A percentile compares a stretch with the other conserved stretches of the same genome.
Conservation (phyloP, 2,329 filamentous ascomycete species). For the Colletotrichum tofieldiae region DNA sequence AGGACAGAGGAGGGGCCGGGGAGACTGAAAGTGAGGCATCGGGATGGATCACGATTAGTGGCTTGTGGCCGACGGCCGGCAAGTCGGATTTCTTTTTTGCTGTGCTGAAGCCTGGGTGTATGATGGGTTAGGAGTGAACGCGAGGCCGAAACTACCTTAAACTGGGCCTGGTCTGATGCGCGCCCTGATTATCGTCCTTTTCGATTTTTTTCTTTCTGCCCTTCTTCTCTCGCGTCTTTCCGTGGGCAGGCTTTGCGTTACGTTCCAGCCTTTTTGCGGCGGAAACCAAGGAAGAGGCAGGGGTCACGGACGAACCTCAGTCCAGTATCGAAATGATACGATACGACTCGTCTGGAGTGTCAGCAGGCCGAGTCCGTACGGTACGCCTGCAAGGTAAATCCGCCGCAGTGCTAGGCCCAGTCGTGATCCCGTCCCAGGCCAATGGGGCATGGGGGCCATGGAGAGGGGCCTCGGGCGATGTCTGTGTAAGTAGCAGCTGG, state of each 20-base stretch:
- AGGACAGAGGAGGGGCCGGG: slow-evolving; percentile 26
- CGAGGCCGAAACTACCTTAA: slow-evolving; percentile 32
- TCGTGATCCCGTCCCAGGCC: slow-evolving; percentile 34
- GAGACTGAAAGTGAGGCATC: slow-evolving; percentile 37
- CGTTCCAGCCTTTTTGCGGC: slow-evolving; percentile 33
- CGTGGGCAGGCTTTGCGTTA: slow-evolving; percentile 27
- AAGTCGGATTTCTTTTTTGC: slow-evolving; percentile 11
- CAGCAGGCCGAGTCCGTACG: slow-evolving; percentile 41
- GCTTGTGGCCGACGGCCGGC: slow-evolving; percentile 30
- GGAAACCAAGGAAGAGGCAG: slow-evolving; percentile 31
- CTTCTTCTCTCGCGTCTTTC: slow-evolving; percentile 28
- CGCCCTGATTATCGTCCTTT: slow-evolving; percentile 7
- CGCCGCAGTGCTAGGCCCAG: slow-evolving; percentile 44
- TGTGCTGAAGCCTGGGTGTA: not conserved
- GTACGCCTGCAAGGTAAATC: slow-evolving; percentile 51
- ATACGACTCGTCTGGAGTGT: slow-evolving; percentile 45
- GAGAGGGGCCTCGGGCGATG: slow-evolving; percentile 39
- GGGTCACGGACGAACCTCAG: slow-evolving; percentile 46
- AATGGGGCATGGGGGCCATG: slow-evolving; percentile 39
- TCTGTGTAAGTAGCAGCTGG: slow-evolving; percentile 36
- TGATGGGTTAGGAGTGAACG: slow-evolving; percentile 13
- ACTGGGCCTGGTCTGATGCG: slow-evolving; percentile 13
- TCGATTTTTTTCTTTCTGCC: not conserved
- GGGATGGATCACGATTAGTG: slow-evolving; percentile 22
- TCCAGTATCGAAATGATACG: slow-evolving; percentile 45